Percentiles rank a stretch among this genome's conserved stretches.
phyloP scores from a whole-genome alignment of 805 yeast genomes.

The Debaryomyces castellii region DNA sequence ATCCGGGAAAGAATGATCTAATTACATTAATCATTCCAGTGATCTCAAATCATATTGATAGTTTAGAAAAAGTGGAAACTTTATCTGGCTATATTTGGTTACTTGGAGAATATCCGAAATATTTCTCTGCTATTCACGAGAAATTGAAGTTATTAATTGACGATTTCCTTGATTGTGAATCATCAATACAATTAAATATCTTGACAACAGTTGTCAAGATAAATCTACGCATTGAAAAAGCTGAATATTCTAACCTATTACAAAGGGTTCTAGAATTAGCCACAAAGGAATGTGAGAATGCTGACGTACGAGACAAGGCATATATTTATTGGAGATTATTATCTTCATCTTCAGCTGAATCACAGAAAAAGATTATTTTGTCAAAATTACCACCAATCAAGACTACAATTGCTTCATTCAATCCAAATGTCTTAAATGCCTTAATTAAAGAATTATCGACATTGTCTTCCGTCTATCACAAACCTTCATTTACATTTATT shows the following conservation, averaged over 20 bases:
- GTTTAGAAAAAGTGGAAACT: constrained; percentile 49
- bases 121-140: constrained; percentile 52
- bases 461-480: constrained; percentile 85
- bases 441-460: constrained; percentile 77
- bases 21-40: constrained; percentile 56
- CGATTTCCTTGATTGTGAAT: constrained; percentile 57
- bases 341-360: constrained; percentile 43
- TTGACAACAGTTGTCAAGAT: constrained; percentile 65
- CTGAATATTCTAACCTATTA: constrained; percentile 39
- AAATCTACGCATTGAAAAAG: constrained; percentile 20
- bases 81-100: constrained; percentile 66
- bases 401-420: constrained; percentile 69
- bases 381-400: constrained; percentile 69
- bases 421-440: constrained; percentile 65
- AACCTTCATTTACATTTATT: constrained; percentile 69
- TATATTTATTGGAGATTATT: constrained; percentile 77
- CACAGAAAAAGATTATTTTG: constrained; percentile 55
- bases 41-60: constrained; percentile 47
- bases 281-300: constrained; percentile 64
- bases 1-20: constrained; percentile 51
- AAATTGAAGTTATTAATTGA: constrained; percentile 48
- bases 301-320: constrained; percentile 80
- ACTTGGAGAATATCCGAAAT: constrained; percentile 66
- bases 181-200: constrained; percentile 58
- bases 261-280: constrained; percentile 62